Conservation (phyloP, 495 filamentous ascomycete genomes). For the Aspergillus sclerotioniger region DNA sequence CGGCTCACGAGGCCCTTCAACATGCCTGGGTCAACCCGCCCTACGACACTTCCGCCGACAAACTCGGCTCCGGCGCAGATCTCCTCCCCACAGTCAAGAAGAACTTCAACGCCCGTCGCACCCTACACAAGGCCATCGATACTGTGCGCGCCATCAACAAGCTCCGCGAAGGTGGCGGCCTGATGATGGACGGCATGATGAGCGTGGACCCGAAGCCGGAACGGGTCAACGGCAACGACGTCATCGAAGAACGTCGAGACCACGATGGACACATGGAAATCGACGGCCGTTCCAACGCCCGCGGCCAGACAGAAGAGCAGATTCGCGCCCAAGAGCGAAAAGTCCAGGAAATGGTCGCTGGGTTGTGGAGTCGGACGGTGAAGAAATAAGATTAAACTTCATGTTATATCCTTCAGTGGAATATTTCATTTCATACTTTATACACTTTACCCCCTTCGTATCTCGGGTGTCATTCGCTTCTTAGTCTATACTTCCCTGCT, state of each 20-base stretch:
- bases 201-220: constrained; percentile 61
- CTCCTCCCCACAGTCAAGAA: constrained; percentile 92
- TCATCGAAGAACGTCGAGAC: constrained; percentile 35
- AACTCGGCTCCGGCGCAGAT: constrained; percentile 58
- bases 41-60: constrained; percentile 26
- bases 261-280: constrained; percentile 45
- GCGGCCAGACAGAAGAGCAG: constrained; percentile 64
- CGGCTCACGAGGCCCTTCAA: constrained; percentile 87
- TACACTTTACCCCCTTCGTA: not conserved
- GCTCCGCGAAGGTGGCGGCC: constrained; percentile 75
- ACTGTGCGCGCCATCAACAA: constrained; percentile 99
- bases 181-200: constrained; percentile 78
- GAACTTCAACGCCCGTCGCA: constrained; percentile 96
- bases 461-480: not conserved
- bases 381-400: constrained; percentile 22
- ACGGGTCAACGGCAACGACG: constrained; percentile 45
- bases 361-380: constrained; percentile 50
- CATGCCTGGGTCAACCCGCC: constrained; percentile 79
- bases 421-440: constrained; percentile 5
- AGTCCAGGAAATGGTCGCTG: constrained; percentile 59
- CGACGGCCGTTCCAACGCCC: constrained; percentile 57
- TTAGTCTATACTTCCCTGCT: not conserved
- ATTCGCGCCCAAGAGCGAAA: constrained; percentile 59
- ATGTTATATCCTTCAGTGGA: not conserved
- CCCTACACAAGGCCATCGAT: constrained; percentile 94